phyloP scores from a whole-genome alignment of 129 eudicot genomes.

The Kitagawia praeruptora region DNA sequence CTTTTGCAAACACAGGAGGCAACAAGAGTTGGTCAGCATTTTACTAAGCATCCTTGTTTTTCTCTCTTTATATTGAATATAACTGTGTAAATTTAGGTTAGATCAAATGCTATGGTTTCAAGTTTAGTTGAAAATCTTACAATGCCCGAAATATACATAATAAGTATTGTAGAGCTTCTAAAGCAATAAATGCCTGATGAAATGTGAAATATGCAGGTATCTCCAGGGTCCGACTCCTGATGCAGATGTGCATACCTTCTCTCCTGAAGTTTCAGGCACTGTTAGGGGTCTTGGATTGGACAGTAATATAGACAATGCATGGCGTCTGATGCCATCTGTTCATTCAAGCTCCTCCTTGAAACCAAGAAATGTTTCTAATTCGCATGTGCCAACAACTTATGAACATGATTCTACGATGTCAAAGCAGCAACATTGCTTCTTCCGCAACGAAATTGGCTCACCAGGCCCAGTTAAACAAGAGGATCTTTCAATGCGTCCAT shows the following conservation, averaged over 20 bases:
- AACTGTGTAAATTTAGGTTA: background rate
- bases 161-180: background rate
- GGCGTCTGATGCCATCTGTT: conserved; percentile 53
- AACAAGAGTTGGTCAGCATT: background rate
- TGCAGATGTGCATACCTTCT: conserved; percentile 43
- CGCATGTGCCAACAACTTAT: conserved; percentile 35
- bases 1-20: background rate
- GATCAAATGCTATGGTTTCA: background rate
- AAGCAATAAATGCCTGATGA: background rate
- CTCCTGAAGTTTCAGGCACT: conserved; percentile 46
- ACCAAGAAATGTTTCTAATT: conserved; percentile 35
- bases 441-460: conserved; percentile 44
- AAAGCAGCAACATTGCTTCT: conserved; percentile 60
- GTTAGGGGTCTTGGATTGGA: conserved; percentile 35
- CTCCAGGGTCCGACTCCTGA: conserved; percentile 39
- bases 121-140: background rate
- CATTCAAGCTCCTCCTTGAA: conserved; percentile 37
- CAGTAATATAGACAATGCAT: conserved; percentile 34
- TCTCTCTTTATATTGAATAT: background rate
- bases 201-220: conserved; percentile 31
- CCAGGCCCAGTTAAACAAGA: conserved; percentile 42
- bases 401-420: conserved; percentile 41
- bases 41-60: background rate
- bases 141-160: background rate
- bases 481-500: conserved; percentile 58